Base-by-base conservation (phyloP, 2,329 filamentous ascomycete genomes). In the Stagonosporopsis vannaccii region DNA sequence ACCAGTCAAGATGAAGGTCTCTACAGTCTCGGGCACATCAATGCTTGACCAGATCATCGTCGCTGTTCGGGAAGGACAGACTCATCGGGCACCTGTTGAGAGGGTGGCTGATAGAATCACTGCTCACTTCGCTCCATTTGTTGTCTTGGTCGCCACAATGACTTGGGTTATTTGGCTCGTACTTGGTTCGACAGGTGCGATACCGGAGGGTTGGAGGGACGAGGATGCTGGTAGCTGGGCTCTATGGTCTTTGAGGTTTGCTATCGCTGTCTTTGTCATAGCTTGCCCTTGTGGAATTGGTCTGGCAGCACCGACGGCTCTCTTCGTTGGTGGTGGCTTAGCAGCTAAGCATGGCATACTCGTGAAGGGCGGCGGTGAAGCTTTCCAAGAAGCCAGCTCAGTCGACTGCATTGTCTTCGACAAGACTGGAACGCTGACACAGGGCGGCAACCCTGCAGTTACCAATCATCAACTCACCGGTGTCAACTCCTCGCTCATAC, bases 191-290 rank as follows among this genome's bases (percentile, higher is more conserved):
- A 80, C 83, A 0, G 85, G 86, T 2, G 69, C 69, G 1, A 78
- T 92, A 13, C 85, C 88, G 0, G 71, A 69, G 0, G 75, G 82
- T 35, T 90, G 85, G 66, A 76, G 86, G 12, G 81, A 84, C 13
- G 67, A 70, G 17, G 74, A 78, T 11, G 78, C 81, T 15, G 87
- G 87, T n/a, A 85, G 87, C 9, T 90, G 87, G 85, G 82, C 85
- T 0, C 83, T 88, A 1, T 94, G 91, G 80, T 88, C 90, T 2
- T 82, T 95, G 40, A 87, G 91, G 60, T 95, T 94, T 80, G 90
- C 91, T 15, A 94, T 96, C 65, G 86, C 91, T 6, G 91, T 95
- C 12, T 95, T 96, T 64, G 90, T 96, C 30, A 88, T 96, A 25
- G 91, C 91, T 2, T 96, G 91, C 69, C 91, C 91, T 1, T 96